Evolutionary conservation across 2,329 filamentous ascomycete species (phyloP), one percentile per base, ranked within the genome.

Genomic region (Penicillium sp.): DNA sequence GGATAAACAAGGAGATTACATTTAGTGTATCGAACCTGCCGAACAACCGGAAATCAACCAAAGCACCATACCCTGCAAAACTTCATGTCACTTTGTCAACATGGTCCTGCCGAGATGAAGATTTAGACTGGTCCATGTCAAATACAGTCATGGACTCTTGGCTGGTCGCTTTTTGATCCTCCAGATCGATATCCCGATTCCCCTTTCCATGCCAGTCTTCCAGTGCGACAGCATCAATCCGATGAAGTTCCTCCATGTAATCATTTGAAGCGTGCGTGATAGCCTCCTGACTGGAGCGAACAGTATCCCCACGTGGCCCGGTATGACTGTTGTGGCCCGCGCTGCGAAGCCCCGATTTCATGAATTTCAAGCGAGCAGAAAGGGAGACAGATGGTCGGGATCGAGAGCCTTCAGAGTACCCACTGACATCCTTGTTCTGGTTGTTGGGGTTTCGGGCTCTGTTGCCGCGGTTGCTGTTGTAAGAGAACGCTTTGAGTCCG

Each of bases 401-500:
- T 35, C 60, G 61, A 6, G 66, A 66, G 16, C 19, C 59, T 13
- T 62, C 56, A 2, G 66, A 64, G 10, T 44, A 62, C 9, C 60
- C 62, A 19, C 47, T 60, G 27, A 50, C 60, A 31, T 63, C 64
- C 35, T 69, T 69, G 36, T 61, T 62, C 11, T 57, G 60, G 24
- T 63, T 56, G 39, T 52, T 59, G 6, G 44, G 56, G 9, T 54
- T 47, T 11, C 46, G 59, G 13, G 55, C 57, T 27, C 59, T 61
- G 35, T 63, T 58, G n/a, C 69, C 66, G 27, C 62, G 66, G 19
- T 65, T 66, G 49, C 66, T 72, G 44, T 66, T 69, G 41, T 65
- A 66, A 36, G 68, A 64, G 47, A 71, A 72, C n/a, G 66, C 63
- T 22, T 64, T 70, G 27, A 71, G 56, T 3, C 67, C 67, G 44